Conservation (phyloP, 306 rosid genomes). For the Urtica urens region DNA sequence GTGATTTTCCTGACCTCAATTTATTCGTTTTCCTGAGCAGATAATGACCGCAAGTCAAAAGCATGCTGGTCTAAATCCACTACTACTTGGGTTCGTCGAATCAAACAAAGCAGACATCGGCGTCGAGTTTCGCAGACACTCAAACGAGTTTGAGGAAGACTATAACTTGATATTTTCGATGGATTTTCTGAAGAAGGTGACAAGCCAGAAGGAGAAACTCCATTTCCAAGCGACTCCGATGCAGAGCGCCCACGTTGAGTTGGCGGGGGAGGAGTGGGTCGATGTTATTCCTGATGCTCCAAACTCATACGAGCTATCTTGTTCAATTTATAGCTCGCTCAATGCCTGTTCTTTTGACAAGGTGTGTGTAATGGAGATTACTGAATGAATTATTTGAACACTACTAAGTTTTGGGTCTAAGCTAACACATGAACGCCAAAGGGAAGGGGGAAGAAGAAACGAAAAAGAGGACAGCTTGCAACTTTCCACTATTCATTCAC, state of each 20-base stretch:
- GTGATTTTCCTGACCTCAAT: background rate
- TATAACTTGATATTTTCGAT: slow-evolving; percentile 56
- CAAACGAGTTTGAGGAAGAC: slow-evolving; percentile 28
- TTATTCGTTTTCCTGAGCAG: slow-evolving; percentile 30
- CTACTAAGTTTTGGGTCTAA: background rate
- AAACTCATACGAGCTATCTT: slow-evolving; percentile 57
- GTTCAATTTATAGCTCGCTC: slow-evolving; percentile 53
- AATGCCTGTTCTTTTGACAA: slow-evolving; percentile 44
- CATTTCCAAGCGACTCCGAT: slow-evolving; percentile 43
- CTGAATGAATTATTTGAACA: slow-evolving; percentile 18
- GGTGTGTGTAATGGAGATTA: slow-evolving; percentile 50
- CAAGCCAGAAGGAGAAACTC: slow-evolving; percentile 39
- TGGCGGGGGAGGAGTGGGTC: slow-evolving; percentile 70
- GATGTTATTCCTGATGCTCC: slow-evolving; percentile 47
- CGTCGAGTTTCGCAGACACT: slow-evolving; percentile 35
- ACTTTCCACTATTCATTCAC: too few relatives aligned
- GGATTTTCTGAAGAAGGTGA: slow-evolving; percentile 43
- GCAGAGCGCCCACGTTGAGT: slow-evolving; percentile 47
- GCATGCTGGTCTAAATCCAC: slow-evolving; percentile 33
- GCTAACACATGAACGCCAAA: too few relatives aligned
- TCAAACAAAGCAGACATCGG: slow-evolving; percentile 47
- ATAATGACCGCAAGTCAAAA: slow-evolving; percentile 43
- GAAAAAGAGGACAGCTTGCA: too few relatives aligned
- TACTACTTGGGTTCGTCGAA: slow-evolving; percentile 49
- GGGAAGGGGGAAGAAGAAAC: too few relatives aligned